phyloP scores from a whole-genome alignment of 2,329 filamentous ascomycete species.

The Penicillium sp. region DNA sequence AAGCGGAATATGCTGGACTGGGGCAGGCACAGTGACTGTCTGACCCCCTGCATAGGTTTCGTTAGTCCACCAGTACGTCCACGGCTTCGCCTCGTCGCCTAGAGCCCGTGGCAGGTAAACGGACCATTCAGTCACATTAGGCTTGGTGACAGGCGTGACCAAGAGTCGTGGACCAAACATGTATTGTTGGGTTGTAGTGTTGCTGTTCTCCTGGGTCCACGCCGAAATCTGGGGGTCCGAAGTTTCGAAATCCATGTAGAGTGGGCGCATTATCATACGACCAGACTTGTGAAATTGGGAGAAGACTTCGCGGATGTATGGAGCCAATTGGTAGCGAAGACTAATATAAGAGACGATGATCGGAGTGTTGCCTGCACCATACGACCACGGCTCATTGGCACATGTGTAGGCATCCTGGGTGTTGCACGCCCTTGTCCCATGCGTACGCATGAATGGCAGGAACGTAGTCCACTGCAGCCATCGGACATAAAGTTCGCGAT shows the following conservation, averaged over 20 bases:
- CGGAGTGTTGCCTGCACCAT: slow-evolving; percentile 53
- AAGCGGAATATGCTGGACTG: slow-evolving; percentile 22
- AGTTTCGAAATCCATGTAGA: slow-evolving; percentile 38
- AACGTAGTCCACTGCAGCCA: slow-evolving; percentile 65
- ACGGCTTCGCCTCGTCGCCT: slow-evolving; percentile 25
- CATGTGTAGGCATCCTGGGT: slow-evolving; percentile 36
- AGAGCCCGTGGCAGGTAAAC: slow-evolving; percentile 35
- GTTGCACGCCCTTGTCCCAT: slow-evolving; percentile 56
- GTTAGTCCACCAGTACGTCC: slow-evolving; percentile 44
- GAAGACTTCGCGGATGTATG: slow-evolving; percentile 34
- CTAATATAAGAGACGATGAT: slow-evolving; percentile 56
- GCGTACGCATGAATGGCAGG: slow-evolving; percentile 56
- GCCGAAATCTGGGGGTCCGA: slow-evolving; percentile 22
- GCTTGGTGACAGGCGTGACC: slow-evolving; percentile 34
- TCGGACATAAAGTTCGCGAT: slow-evolving; percentile 57
- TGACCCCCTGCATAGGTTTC: slow-evolving; percentile 38
- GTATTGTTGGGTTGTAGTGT: slow-evolving; percentile 38
- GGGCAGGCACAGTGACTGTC: slow-evolving; percentile 35
- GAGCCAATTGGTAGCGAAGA: slow-evolving; percentile 50
- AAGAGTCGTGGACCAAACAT: slow-evolving; percentile 39
- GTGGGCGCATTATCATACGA: slow-evolving; percentile 36
- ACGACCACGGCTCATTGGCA: slow-evolving; percentile 58
- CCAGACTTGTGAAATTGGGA: slow-evolving; percentile 31
- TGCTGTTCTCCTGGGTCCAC: slow-evolving; percentile 28
- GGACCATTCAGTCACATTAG: slow-evolving; percentile 35